Base-by-base conservation (phyloP, 2,329 filamentous ascomycete genomes). In the Botryotinia globosa region DNA sequence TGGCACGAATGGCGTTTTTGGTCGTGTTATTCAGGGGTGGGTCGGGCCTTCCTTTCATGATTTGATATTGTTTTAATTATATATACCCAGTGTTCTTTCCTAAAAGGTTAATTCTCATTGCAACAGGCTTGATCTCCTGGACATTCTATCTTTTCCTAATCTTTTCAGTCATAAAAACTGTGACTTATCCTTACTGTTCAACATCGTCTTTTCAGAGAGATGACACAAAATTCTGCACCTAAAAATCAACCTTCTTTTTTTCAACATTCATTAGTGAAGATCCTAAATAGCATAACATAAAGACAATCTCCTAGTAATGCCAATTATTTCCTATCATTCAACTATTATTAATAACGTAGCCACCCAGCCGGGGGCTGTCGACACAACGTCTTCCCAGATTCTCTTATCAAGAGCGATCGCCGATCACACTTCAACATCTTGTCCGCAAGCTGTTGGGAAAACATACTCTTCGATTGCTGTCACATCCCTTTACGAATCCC, bases 351-450 rank as follows among this genome's bases (percentile, higher is more conserved):
- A 56, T 54, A 59, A 74, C 32, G 37, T 73, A 56, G 77, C 74
- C 75, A 76, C 77, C 75, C 51, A 44, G 5, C 29, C 56, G 72
- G 77, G 75, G 77, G 75, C 77, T 61, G 69, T 69, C 74, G 73
- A 74, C 76, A 83, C 76, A 42, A 85, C 83, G 83, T 84, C 84
- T 82, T 85, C 83, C 64, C 82, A 85, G 73, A 85, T 85, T 51
- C 79, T 84, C 71, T 80, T 85, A 67, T 85, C 84, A 37, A 78
- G 83, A 71, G 83, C 81, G 70, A 82, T 85, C 73, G 83, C 84
- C 59, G 80, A 78, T 44, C 79, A 56, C n/a, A 29, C 6, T 32
- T 56, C 81, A 45, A 76, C 34, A 9, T 39, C 34, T 37, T 37
- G 25, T 44, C 44, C 45, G 5, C 59, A 25, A 42, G 10, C 32